Base-by-base conservation (phyloP, 2,329 filamentous ascomycete species). In the Orbilia ellipsospora region DNA sequence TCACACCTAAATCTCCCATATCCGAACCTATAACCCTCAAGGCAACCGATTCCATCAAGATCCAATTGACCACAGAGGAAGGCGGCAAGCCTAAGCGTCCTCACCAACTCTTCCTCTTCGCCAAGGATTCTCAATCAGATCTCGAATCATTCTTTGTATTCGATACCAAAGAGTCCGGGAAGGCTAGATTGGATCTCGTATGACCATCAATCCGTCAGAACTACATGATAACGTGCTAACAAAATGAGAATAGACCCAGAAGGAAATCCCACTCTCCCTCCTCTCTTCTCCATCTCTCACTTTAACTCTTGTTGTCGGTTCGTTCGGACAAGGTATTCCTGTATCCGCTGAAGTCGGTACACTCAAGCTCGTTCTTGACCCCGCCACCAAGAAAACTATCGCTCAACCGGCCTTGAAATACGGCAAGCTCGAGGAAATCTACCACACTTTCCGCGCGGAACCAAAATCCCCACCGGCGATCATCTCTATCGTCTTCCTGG, bases 81-180 rank as follows among this genome's bases (percentile, higher is more conserved):
- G 90, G 88, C 81, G 89, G 89, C 83, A 90, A 89, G 79, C 87
- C 88, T 55, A 94, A 93, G 86, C 89, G 92, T 78, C 93, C 95
- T 79, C 95, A 99, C 83, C 95, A 99, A 84, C 93, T 93, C 4
- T 97, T 97, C 85, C 86, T 99, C 64, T 86, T 95, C 15, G 83
- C 99, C 70, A 90, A 88, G 79, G 93, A 98, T 79, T 84, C 87
- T 10, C 84, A 86, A 12, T 90, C 89, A 10, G 92, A 92, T 42
- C 85, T 99, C 55, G 94, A 98, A 83, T 90, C 93, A 23, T 93
- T 94, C 0, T 97, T 94, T 80, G 89, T 93, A 0, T 86, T 99
- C 79, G 90, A 85, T 10, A 85, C 96, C 56, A 97, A 96, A 85
- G 92, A 95, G 8, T 77, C 77, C 15, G 95, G 95, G 78, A 97